Evolutionary conservation across 441 rosid genomes (phyloP).

Genomic region (Euphorbia celastroides): DNA sequence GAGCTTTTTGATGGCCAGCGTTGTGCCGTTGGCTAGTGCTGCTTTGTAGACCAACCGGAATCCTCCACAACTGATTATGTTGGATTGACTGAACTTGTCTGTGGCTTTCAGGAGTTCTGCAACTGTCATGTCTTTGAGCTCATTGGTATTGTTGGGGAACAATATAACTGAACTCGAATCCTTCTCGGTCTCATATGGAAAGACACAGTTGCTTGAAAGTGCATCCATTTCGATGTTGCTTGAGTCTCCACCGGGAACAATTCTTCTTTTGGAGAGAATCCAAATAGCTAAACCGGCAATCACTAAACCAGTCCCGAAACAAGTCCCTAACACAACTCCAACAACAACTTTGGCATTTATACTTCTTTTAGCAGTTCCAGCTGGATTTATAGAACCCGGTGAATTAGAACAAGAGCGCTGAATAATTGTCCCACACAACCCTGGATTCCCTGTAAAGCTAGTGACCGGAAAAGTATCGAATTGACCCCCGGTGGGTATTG

Average conservation of each 20-base stretch:
- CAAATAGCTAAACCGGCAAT: slow-evolving; percentile 26
- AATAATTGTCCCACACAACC: slow-evolving; percentile 47
- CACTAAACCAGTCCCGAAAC: slow-evolving; percentile 25
- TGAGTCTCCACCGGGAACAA: slow-evolving; percentile 31
- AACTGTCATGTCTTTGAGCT: slow-evolving; percentile 30
- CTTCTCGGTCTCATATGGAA: slow-evolving; percentile 17
- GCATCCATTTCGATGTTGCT: slow-evolving; percentile 26
- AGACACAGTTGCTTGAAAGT: slow-evolving; percentile 26
- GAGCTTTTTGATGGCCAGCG: slow-evolving; percentile 59
- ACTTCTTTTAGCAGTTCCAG: slow-evolving; percentile 1
- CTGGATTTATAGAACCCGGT: not conserved
- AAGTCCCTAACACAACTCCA: slow-evolving; percentile 32
- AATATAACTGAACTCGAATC: slow-evolving; percentile 29
- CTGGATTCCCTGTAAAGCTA: slow-evolving; percentile 55
- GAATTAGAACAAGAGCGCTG: slow-evolving; percentile 23
- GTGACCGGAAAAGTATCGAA: slow-evolving; percentile 24
- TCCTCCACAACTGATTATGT: slow-evolving; percentile 58
- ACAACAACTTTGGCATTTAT: slow-evolving; percentile 24
- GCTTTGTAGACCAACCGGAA: slow-evolving; percentile 68
- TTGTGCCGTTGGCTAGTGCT: slow-evolving; percentile 46
- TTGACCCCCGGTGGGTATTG: slow-evolving; percentile 46
- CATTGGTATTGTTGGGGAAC: slow-evolving; percentile 25
- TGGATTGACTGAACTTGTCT: slow-evolving; percentile 47
- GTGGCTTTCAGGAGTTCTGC: slow-evolving; percentile 36
- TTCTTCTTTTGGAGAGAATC: slow-evolving; percentile 35